phyloP scores from a whole-genome alignment of 176 grass and related monocot genomes.

The Oropetium thomaeum region DNA sequence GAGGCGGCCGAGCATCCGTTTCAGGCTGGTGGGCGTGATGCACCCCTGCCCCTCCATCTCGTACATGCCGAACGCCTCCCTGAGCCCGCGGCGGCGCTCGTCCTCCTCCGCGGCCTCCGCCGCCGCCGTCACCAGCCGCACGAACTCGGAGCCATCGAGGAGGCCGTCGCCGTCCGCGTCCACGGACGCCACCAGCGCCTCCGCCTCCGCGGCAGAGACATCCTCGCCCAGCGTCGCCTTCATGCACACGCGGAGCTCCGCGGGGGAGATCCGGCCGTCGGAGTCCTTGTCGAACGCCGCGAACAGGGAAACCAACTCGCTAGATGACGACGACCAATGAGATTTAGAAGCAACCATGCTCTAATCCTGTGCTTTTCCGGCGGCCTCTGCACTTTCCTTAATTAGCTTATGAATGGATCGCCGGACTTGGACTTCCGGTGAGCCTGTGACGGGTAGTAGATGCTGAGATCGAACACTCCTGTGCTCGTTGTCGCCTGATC shows the following conservation, averaged over 20 bases:
- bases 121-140: neutral
- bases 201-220: conserved; percentile 22
- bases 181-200: conserved; percentile 22
- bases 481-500: neutral
- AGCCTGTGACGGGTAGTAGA: no score
- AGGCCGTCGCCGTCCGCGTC: conserved; percentile 50
- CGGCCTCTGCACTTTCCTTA: no score
- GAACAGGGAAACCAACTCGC: conserved; percentile 10
- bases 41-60: conserved; percentile 34
- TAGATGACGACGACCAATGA: neutral
- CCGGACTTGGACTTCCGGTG: no score
- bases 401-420: no score
- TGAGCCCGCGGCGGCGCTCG: neutral
- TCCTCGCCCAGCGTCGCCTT: conserved; percentile 25
- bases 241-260: conserved; percentile 41
- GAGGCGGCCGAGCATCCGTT: conserved; percentile 31
- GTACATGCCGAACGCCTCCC: conserved; percentile 42
- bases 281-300: conserved; percentile 24
- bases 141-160: conserved; percentile 32
- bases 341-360: conserved; percentile 15
- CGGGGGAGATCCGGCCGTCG: conserved; percentile 32
- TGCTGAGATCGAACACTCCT: neutral
- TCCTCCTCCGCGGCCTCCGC: neutral
- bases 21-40: conserved; percentile 40
- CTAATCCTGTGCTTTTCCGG: no score